A percentile compares a stretch with the other conserved stretches of the same genome.
Conservation (phyloP, 1,284 basidiomycete genomes). For the Melampsora medusae region DNA sequence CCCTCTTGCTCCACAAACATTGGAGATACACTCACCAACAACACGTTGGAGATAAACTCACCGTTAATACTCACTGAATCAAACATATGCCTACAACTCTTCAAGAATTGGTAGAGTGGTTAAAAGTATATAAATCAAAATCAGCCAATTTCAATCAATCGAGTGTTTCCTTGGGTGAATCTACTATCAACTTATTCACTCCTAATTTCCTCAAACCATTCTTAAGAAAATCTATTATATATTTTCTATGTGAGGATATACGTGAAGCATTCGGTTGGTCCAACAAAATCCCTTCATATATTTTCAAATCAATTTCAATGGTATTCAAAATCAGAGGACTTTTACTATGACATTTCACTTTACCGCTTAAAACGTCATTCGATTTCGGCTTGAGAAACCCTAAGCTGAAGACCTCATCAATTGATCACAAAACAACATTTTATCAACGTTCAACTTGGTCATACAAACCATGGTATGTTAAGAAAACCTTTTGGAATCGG, state of each 20-base stretch:
- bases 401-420: background rate
- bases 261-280: conserved; percentile 1
- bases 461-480: background rate
- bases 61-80: too few species aligned
- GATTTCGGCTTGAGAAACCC: background rate
- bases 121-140: background rate
- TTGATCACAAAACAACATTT: background rate
- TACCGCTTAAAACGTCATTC: background rate
- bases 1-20: too few species aligned
- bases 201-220: background rate
- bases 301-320: background rate
- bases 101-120: background rate
- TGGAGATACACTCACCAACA: too few species aligned
- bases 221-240: background rate
- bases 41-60: too few species aligned
- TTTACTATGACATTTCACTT: background rate
- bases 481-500: conserved; percentile 10
- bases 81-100: background rate
- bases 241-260: background rate
- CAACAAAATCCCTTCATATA: background rate
- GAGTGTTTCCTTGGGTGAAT: background rate
- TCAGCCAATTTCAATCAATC: background rate
- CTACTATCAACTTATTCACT: background rate
- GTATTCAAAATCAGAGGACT: background rate
- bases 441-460: conserved; percentile 7